Base-by-base conservation (phyloP, 1,139 yeast genomes). In the Suhomyces atakaporum region DNA sequence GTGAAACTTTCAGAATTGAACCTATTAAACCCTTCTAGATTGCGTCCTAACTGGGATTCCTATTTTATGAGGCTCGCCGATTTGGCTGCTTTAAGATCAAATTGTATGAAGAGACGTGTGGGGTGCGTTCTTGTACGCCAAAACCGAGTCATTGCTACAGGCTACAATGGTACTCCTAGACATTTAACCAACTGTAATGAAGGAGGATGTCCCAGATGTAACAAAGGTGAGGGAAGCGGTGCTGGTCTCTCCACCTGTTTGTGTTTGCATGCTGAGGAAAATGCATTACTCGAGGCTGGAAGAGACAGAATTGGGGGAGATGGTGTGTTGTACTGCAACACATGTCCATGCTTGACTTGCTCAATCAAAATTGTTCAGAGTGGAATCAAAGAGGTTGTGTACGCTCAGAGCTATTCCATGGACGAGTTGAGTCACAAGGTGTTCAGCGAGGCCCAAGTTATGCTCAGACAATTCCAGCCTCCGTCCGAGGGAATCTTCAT, bases 271-370 rank as follows among this genome's bases (percentile, higher is more conserved):
- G 98, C 98, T 0, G 98, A 92, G 56, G 99, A 92, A 53, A 92
- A 94, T 59, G 98, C 98, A 0, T 67, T 92, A 28, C 63, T 94
- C 36, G 98, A 92, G 58, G 87, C 97, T 9, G 98, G 98, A 1
- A 73, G 97, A 45, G 96, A 86, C 47, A 69, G 98, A 41, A 77
- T 89, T 13, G 47, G 57, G 5, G 62, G 63, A 14, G 54, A 48
- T n/a, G 50, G 60, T 26, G 81, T 79, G 0, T 63, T 92, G 39
- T 92, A 92, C 60, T 94, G 98, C 62, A 92, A 92, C 58, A 92
- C 98, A 0, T 92, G 97, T 54, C 99, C 99, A 0, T 94, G 99
- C 57, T 68, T 92, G 43, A 94, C 98, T 0, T 92, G 99, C 59
- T 81, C 96, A 5, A 88, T 92, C 32, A 92, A 92, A 62, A 90